Evolutionary conservation across 768 basidiomycete species (phyloP), one percentile per base, ranked within the genome.

Genomic region (Mycena chlorophos): DNA sequence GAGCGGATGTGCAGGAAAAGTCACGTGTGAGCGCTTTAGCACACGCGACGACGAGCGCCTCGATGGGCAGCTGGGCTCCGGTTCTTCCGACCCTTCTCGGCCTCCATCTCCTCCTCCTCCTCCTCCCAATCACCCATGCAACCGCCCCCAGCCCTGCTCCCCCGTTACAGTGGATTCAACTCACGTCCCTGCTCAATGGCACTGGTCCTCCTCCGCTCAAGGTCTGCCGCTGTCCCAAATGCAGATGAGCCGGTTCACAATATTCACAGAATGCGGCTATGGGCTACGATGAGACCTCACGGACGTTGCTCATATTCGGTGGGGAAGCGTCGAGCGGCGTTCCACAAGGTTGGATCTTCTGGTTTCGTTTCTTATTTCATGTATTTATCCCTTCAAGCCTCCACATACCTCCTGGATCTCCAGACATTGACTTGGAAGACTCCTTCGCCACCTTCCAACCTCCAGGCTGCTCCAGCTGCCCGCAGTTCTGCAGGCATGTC

Each of bases 131-230:
- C 63, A 54, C 60, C 54, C 74, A 81, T 63, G 69, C 74, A 50
- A 78, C 83, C 51, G 79, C 85, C 16, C 83, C 80, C 1, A 69
- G 62, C 31, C 74, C 84, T 3, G 72, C 86, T 5, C 86, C 86
- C 23, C 85, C 85, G 37, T 73, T 88, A 3, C 85, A 89, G 70
- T 88, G 85, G 90, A 81, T 92, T 67, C 88, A 89, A 68, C 73
- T 91, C 62, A 80, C 86, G 4, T 57, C 61, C 60, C 72, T 84
- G 50, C 72, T 88, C 39, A 87, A 88, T 28, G 67, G 85, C 1
- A 52, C 80, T 3, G 69, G 74, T 1, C 82, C 87, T 5, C 84
- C 85, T 5, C 80, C 83, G 28, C 76, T 91, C 60, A 87, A 83
- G 68, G 85, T 88, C n/a, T n/a, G n/a, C n/a, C n/a, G n/a, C n/a